Evolutionary conservation across 2,329 filamentous ascomycete species (phyloP).

Genomic region (Truncatella angustata): DNA sequence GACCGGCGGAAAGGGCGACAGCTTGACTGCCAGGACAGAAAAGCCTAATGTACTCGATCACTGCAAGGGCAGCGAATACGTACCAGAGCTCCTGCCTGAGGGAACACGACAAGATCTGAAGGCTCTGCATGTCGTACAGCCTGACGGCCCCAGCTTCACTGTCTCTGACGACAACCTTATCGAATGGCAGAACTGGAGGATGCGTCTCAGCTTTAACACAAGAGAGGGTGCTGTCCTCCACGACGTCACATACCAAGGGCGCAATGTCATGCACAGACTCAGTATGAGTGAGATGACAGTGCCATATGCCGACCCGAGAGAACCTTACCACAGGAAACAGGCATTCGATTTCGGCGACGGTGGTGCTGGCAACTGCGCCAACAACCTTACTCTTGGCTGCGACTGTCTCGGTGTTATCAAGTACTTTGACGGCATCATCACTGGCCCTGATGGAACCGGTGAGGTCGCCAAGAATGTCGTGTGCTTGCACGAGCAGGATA

Average conservation of each 20-base stretch:
- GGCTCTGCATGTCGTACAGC: slow-evolving; percentile 59
- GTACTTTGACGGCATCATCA: slow-evolving; percentile 57
- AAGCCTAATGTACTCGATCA: slow-evolving; percentile 4
- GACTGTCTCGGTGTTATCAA: slow-evolving; percentile 66
- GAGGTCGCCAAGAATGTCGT: slow-evolving; percentile 55
- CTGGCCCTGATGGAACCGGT: slow-evolving; percentile 52
- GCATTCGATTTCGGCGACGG: slow-evolving; percentile 72
- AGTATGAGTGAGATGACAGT: slow-evolving; percentile 70
- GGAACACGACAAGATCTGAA: slow-evolving; percentile 44
- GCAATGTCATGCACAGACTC: slow-evolving; percentile 65
- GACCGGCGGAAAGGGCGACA: slow-evolving; percentile 7
- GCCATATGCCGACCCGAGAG: slow-evolving; percentile 64
- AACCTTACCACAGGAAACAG: slow-evolving; percentile 66
- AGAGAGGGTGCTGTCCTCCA: slow-evolving; percentile 70
- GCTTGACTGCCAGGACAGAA: background rate
- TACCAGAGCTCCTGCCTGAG: slow-evolving; percentile 3
- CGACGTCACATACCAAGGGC: slow-evolving; percentile 65
- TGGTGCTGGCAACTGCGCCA: slow-evolving; percentile 64
- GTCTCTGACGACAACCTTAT: slow-evolving; percentile 48
- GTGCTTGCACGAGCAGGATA: slow-evolving; percentile 70
- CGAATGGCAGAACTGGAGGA: slow-evolving; percentile 67
- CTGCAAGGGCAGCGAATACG: slow-evolving; percentile 8
- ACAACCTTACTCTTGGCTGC: slow-evolving; percentile 67
- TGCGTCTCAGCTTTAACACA: slow-evolving; percentile 67
- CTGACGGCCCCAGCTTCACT: slow-evolving; percentile 65